phyloP scores from a whole-genome alignment of 2,329 filamentous ascomycete species.

The Arthrocladium fulminans region DNA sequence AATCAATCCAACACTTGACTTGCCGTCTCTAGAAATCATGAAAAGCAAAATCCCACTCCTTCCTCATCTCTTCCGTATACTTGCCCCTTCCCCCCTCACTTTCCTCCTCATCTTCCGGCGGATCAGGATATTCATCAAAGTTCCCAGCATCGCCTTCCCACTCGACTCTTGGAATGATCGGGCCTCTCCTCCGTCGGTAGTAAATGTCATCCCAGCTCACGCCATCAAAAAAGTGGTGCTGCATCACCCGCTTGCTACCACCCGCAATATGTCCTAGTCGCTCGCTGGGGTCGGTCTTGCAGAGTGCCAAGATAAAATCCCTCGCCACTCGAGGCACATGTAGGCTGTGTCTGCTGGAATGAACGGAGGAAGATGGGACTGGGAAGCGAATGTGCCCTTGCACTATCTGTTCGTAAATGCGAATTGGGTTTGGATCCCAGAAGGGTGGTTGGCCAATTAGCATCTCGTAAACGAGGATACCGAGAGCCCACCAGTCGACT shows the following conservation, averaged over 20 bases:
- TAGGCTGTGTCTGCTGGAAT: slow-evolving; percentile 17
- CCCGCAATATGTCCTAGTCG: slow-evolving; percentile 55
- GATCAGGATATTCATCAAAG: slow-evolving; percentile 56
- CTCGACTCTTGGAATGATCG: slow-evolving; percentile 53
- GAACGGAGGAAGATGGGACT: slow-evolving; percentile 31
- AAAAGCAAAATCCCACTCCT: slow-evolving; percentile 53
- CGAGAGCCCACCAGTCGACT: slow-evolving; percentile 62
- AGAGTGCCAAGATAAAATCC: slow-evolving; percentile 53
- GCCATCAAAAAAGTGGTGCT: slow-evolving; percentile 53
- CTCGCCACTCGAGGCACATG: slow-evolving; percentile 39
- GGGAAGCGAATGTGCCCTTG: slow-evolving; percentile 55
- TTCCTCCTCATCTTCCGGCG: slow-evolving; percentile 41
- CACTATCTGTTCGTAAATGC: slow-evolving; percentile 60
- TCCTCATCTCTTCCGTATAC: slow-evolving; percentile 53
- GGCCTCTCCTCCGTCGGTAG: slow-evolving; percentile 50
- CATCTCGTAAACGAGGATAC: slow-evolving; percentile 60
- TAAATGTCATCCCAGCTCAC: slow-evolving; percentile 58
- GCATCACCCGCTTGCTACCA: slow-evolving; percentile 50
- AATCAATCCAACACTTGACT: too few species aligned
- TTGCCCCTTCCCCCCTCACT: slow-evolving; percentile 31
- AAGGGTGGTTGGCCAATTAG: slow-evolving; percentile 59
- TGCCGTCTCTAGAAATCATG: slow-evolving; percentile 54
- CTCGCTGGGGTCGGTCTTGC: slow-evolving; percentile 55
- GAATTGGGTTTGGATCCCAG: slow-evolving; percentile 62
- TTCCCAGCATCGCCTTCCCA: slow-evolving; percentile 54